Conservation (phyloP, 495 filamentous ascomycete species). For the Penicillium pancosmium region DNA sequence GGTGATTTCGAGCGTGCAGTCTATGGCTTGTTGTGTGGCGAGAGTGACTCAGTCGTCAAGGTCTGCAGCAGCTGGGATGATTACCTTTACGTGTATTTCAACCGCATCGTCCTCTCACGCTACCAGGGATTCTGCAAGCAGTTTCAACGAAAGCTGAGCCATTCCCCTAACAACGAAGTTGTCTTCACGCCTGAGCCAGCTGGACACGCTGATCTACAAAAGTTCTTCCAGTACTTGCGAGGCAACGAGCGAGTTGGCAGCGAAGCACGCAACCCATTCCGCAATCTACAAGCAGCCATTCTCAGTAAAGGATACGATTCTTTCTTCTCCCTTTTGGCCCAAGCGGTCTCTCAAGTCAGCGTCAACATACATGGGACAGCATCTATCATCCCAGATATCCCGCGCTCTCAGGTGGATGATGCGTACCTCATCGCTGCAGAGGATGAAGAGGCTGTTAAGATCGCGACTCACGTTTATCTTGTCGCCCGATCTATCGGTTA, state of each 20-base stretch:
- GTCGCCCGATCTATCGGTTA: slow-evolving; percentile 43
- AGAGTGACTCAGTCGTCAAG: slow-evolving; percentile 72
- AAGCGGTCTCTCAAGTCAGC: slow-evolving; percentile 40
- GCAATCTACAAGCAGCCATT: slow-evolving; percentile 52
- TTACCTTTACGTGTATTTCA: slow-evolving; percentile 87
- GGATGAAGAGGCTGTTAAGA: slow-evolving; percentile 44
- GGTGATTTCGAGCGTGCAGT: slow-evolving; percentile 85
- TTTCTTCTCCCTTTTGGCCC: slow-evolving; percentile 42
- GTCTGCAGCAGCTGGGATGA: slow-evolving; percentile 87
- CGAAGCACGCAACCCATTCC: slow-evolving; percentile 49
- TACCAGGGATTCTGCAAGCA: slow-evolving; percentile 50
- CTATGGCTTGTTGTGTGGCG: slow-evolving; percentile 84
- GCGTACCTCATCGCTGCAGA: slow-evolving; percentile 42
- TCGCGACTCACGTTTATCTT: slow-evolving; percentile 54
- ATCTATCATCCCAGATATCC: slow-evolving; percentile 38
- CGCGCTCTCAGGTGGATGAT: slow-evolving; percentile 32
- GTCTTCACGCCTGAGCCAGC: slow-evolving; percentile 41
- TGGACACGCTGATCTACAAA: slow-evolving; percentile 43
- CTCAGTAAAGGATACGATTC: slow-evolving; percentile 41
- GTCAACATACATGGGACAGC: slow-evolving; percentile 21
- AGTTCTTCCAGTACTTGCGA: slow-evolving; percentile 41
- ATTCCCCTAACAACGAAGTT: slow-evolving; percentile 36
- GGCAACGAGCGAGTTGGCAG: slow-evolving; percentile 39
- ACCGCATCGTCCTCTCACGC: slow-evolving; percentile 67
- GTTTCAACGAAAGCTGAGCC: slow-evolving; percentile 45